Base-by-base conservation (phyloP, 2,329 filamentous ascomycete genomes). In the Aureobasidium mangrovei region DNA sequence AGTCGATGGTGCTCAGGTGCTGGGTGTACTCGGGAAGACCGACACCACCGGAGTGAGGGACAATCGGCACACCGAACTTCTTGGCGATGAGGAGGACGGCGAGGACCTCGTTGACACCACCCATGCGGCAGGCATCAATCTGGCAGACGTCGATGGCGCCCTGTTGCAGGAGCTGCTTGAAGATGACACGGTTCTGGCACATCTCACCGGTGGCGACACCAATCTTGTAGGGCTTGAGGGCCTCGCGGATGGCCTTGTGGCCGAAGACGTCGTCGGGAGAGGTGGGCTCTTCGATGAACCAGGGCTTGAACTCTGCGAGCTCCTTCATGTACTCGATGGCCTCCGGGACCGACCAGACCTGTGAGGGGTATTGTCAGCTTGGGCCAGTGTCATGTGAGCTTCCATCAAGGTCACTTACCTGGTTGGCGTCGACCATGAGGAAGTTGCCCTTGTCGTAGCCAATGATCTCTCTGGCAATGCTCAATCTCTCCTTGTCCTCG, bases 251-350 rank as follows among this genome's bases (percentile, higher is more conserved):
- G 3, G 87, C 85, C 66, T 86, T 88, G 78, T 95, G 90, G 56
- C 90, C 90, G 54, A 93, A 82, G 56, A 95, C 83, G 68, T 95
- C 90, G 65, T 95, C 90, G 9, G 90, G 90, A 26, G 84, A 88
- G 10, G 90, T 95, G 2, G 90, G 90, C 77, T 95, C 90, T 74
- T 95, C 90, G 66, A 95, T 95, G 74, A 95, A 95, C 86, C 88
- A 93, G 6, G 86, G 86, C 76, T 86, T 86, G 75, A 90, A 95
- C 63, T 90, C 83, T 55, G 80, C 80, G 44, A 95, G 82, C 65
- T 88, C 71, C 65, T 84, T 79, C 88, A 95, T 94, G 75, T 91
- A 89, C 58, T 80, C 81, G 62, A 95, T 89, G 6, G 90, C 89
- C 72, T 95, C 88, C 1, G 88, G 88, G 35, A 95, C 89, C 48